Base-by-base conservation (phyloP, 2,329 filamentous ascomycete genomes). In the Arthroderma uncinatum region DNA sequence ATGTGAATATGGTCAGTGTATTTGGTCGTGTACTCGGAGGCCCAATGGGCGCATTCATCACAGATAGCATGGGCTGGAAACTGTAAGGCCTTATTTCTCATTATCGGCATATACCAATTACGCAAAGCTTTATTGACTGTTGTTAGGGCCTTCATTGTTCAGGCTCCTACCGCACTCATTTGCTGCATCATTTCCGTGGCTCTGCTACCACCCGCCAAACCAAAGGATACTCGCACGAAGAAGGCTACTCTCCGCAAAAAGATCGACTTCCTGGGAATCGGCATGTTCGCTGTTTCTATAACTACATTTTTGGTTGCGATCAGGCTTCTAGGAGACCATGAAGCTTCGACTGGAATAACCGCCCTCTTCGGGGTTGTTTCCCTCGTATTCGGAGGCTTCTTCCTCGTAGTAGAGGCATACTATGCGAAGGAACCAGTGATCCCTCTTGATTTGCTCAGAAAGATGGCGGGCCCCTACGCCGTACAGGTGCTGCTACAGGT, bases 291-390 rank as follows among this genome's bases (percentile, higher is more conserved):
- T 50, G 33, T 50, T 25, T 50, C 25, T 6, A 50, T 50, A 14
- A 50, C 47, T 12, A 16, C 47, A 16, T 50, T 50, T 25, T 30
- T 50, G 28, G 25, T 50, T 30, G 47, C 25, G n/a, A 30, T 50
- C 47, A 50, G 47, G 47, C 47, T 50, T 2, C 47, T 50, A 33
- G 47, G 47, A 16, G 25, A 50, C 47, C 47, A 50, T 33, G 25
- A 50, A 7, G 47, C 47, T 14, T 30, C 47, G 2, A 33, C 47
- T 12, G 25, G 23, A 19, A 50, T 50, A 50, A 50, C 47, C 7
- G 33, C 33, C 14, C 47, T 50, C 2, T 50, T 50, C 14, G 28
- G 25, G 7, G 47, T 50, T 16, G 25, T 50, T 30, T 50, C 47
- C n/a, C 12, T 33, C 23, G 23, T 50, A 14, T 50, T 50, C 28